These are phyloP conservation scores for Flagelloscypha sp. DNA, from an alignment of 768 basidiomycete genomes.

Conservation along the genomic window DNA sequence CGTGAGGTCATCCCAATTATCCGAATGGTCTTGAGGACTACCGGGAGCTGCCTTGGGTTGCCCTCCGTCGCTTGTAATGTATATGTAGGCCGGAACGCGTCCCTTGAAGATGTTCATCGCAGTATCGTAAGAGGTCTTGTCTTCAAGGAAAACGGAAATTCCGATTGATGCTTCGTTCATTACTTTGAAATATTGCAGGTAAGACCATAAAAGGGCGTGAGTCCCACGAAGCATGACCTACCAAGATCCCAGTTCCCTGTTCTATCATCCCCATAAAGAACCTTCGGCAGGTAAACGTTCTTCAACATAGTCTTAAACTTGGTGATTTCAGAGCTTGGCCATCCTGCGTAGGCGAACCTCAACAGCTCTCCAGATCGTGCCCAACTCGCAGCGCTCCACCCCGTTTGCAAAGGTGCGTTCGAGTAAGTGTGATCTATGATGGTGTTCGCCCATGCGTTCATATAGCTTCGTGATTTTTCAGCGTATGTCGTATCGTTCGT, in stretches of 20 bases:
- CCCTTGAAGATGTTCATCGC: conserved; percentile 8
- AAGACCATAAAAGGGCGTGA: neutral
- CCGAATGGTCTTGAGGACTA: conserved; percentile 2
- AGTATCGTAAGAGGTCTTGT: conserved; percentile 7
- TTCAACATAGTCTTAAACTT: conserved; percentile 5
- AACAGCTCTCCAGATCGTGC: conserved; percentile 6
- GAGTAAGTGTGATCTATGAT: conserved; percentile 5
- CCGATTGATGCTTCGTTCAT: conserved; percentile 6
- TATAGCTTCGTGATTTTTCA: conserved; percentile 5
- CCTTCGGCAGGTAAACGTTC: conserved; percentile 7
- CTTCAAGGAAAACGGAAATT: conserved; percentile 6
- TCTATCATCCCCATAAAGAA: conserved; percentile 4
- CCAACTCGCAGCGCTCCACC: conserved; percentile 7
- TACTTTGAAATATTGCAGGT: neutral
- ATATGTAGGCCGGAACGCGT: conserved; percentile 6
- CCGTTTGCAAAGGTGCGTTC: conserved; percentile 7
- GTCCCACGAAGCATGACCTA: neutral
- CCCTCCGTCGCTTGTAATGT: conserved; percentile 3
- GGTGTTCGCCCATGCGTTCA: conserved; percentile 9
- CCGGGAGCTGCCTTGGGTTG: conserved; percentile 4
- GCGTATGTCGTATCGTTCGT: conserved; percentile 3
- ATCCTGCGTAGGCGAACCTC: conserved; percentile 5
- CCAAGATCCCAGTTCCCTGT: conserved; percentile 8
- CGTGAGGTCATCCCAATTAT: neutral
- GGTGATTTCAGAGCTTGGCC: conserved; percentile 2